These are phyloP conservation scores for Backusella circina DNA, from an alignment of 192 early-diverging fungal genomes.

Conservation along the genomic window DNA sequence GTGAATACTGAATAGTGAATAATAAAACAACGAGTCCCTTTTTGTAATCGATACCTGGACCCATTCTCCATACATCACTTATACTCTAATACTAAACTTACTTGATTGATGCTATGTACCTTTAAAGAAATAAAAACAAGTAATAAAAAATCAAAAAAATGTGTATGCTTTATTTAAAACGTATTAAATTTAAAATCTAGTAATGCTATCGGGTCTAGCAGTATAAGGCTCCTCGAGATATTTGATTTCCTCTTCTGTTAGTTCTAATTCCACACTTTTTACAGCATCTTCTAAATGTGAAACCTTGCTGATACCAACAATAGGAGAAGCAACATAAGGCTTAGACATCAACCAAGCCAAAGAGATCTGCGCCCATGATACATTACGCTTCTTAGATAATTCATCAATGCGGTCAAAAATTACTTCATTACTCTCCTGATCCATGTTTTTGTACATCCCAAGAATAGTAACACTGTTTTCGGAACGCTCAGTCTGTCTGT, in stretches of 20 bases:
- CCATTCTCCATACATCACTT: too few species aligned
- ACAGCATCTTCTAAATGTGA: constrained; percentile 23
- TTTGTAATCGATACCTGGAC: too few species aligned
- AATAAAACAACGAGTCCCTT: too few species aligned
- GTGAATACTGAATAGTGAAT: too few species aligned
- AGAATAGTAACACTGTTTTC: neutral
- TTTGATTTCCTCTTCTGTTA: constrained; percentile 22
- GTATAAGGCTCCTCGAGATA: constrained; percentile 20
- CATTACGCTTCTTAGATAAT: constrained; percentile 12
- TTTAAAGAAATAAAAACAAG: too few species aligned
- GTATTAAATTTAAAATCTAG: neutral
- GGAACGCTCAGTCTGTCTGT: constrained; percentile 6
- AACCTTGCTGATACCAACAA: constrained; percentile 24
- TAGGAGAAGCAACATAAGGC: constrained; percentile 11
- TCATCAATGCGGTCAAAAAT: constrained; percentile 29
- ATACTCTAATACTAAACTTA: too few species aligned
- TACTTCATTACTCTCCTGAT: neutral
- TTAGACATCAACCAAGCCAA: constrained; percentile 29
- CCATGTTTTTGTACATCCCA: neutral
- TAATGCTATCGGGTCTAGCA: neutral
- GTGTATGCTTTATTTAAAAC: too few species aligned
- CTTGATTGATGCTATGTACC: too few species aligned
- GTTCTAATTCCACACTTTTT: constrained; percentile 9
- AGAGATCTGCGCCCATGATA: constrained; percentile 16
- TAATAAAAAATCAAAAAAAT: too few species aligned